Evolutionary conservation across 176 grass and related monocot species (phyloP), one percentile per base, ranked within the genome.

Genomic region (sorghum (Sorghum bicolor)): DNA sequence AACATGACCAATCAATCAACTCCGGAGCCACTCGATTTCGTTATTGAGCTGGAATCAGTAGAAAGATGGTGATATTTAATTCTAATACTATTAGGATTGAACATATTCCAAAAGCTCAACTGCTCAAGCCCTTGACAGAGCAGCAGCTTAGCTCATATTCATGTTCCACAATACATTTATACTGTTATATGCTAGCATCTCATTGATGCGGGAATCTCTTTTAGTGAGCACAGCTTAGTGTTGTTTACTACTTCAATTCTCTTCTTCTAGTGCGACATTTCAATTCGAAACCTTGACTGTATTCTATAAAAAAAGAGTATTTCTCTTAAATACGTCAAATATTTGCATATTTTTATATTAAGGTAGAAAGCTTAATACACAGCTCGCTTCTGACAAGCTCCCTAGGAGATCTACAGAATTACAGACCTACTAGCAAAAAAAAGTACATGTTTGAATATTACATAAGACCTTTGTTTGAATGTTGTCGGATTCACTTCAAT

Each of bases 1-100:
- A 86, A 86, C 88, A 80, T 85, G 88, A 78, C 63, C 83, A 86
- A 78, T 90, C 73, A 86, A 58, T 63, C 80, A 44, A n/a, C 70
- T 53, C 69, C 31, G 22, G 65, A 37, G 79, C 83, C 88, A 86
- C 34, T 82, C 74, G 10, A 86, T 78, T 73, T 80, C 79, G 67
- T 78, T 82, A 82, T 82, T 80, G 81, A 90, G 73, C 67, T 86
- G 88, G 79, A 90, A 73, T 40, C 73, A 82, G 6, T 41, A 50
- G 31, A 76, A 81, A 76, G 64, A 34, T 75, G 70, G 28, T 6
- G 60, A 44, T 33, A 66, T 66, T 75, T 67, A 78, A 82, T 36
- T 67, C 77, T n/a, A 40, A 82, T 82, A 48, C 55, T 77, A 58
- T 65, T 61, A 28, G 47, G 55, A 81, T 81, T 44, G 37, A 70